Percentiles rank a stretch among this genome's conserved stretches.
Conservation (phyloP, 352 stramenopile species). For the Phytophthora lateralis region DNA sequence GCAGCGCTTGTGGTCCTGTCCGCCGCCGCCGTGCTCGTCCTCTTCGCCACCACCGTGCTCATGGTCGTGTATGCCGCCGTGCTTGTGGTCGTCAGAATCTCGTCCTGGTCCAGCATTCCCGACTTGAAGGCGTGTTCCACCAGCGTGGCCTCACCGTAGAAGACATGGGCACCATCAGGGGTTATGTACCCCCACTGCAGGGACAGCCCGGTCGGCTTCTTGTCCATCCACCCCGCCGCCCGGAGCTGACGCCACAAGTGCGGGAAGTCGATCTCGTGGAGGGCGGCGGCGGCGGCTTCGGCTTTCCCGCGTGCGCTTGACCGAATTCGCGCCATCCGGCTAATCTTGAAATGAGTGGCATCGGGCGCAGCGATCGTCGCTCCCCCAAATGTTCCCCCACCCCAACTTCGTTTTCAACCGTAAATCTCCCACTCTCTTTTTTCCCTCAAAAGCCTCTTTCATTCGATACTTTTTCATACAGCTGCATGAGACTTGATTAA, state of each 20-base stretch:
- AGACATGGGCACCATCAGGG: neutral
- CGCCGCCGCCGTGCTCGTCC: neutral
- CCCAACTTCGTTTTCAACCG: neutral
- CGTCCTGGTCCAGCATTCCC: conserved; percentile 6
- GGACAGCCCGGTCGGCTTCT: conserved; percentile 2
- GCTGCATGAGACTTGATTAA: conserved; percentile 21
- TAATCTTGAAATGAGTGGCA: conserved; percentile 19
- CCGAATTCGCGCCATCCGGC: conserved; percentile 7
- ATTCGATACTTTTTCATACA: conserved; percentile 6
- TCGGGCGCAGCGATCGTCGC: too few species aligned
- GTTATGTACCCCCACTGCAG: conserved; percentile 10
- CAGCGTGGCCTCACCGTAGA: neutral
- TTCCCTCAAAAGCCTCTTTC: conserved; percentile 9
- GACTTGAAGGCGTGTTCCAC: conserved; percentile 5
- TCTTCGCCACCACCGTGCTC: neutral
- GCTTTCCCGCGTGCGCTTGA: neutral
- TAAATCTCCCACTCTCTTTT: neutral
- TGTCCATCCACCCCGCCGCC: conserved; percentile 11
- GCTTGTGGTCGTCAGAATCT: neutral
- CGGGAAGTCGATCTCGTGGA: conserved; percentile 5
- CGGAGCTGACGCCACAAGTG: conserved; percentile 18
- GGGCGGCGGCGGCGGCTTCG: neutral
- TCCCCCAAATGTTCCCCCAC: too few species aligned
- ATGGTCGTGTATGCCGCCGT: neutral
- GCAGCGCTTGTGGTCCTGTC: too few species aligned